These are phyloP conservation scores for Wickerhamiella azymoides DNA, from an alignment of 805 yeast genomes.

Conservation along the genomic window DNA sequence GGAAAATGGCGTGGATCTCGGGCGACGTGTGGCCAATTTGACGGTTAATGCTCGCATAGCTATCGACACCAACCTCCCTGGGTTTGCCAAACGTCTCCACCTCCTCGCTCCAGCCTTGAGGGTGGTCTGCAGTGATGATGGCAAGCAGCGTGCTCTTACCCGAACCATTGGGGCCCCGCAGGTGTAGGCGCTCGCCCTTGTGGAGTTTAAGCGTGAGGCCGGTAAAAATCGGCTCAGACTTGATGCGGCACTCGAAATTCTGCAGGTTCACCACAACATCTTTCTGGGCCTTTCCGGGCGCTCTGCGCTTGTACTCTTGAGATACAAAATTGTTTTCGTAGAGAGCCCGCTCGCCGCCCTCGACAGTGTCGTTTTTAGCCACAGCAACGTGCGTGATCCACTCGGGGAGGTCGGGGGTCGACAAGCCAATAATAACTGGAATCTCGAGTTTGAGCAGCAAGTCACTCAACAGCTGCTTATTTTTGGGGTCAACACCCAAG, in stretches of 20 bases:
- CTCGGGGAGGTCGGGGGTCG: conserved; percentile 57
- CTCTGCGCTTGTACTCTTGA: conserved; percentile 1
- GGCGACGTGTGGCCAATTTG: conserved; percentile 83
- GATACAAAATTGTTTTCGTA: conserved; percentile 1
- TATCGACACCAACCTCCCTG: conserved; percentile 59
- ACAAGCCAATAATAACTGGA: conserved; percentile 52
- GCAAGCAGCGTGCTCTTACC: conserved; percentile 86
- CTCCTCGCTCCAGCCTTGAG: conserved; percentile 80
- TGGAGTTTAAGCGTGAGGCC: conserved; percentile 53
- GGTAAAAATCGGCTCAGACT: conserved; percentile 43
- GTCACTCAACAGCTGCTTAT: conserved; percentile 44
- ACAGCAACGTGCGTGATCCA: conserved; percentile 69
- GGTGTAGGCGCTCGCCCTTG: conserved; percentile 74
- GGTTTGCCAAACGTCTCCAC: conserved; percentile 50
- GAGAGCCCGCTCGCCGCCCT: conserved; percentile 12
- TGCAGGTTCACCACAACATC: conserved; percentile 45
- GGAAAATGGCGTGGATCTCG: conserved; percentile 81
- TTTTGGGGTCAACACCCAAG: conserved; percentile 73
- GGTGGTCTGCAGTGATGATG: conserved; percentile 84
- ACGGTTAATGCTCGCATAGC: conserved; percentile 65
- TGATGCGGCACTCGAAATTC: conserved; percentile 51
- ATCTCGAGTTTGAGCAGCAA: conserved; percentile 35
- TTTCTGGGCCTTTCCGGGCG: too few relatives aligned
- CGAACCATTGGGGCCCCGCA: conserved; percentile 79
- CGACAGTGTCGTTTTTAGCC: conserved; percentile 42